Base-by-base conservation (phyloP, 2,329 filamentous ascomycete species). In the Nemania sp. region DNA sequence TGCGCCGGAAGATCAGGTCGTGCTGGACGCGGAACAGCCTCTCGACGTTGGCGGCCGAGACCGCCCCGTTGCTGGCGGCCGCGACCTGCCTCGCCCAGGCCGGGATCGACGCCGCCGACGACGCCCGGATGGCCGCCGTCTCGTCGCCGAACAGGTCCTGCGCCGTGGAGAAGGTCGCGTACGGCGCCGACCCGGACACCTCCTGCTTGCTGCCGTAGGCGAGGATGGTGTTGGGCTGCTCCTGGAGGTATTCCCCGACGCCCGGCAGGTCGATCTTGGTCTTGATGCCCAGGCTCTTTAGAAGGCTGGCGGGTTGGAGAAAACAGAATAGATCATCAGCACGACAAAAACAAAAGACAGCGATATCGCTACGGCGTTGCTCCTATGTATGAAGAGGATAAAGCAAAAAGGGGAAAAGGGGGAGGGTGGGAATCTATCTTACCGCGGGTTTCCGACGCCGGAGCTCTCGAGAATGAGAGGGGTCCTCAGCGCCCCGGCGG, bases 391-490 rank as follows among this genome's bases (percentile, higher is more conserved):
- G n/a, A n/a, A n/a, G n/a, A n/a, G n/a, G n/a, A n/a, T n/a, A n/a
- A n/a, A n/a, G n/a, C n/a, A n/a, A n/a, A n/a, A n/a, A n/a, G n/a
- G n/a, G n/a, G n/a, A n/a, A n/a, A n/a, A n/a, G n/a, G n/a, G n/a
- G n/a, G n/a, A n/a, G n/a, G n/a, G n/a, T n/a, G n/a, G n/a, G n/a
- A n/a, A n/a, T 29, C 25, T 7, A 3, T 29, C 25, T 54, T 67
- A 73, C 70, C 35, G 62, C 5, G 71, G 67, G 51, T 77, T 76
- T 0, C 83, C 83, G 13, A 86, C 76, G 0, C 83, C 83, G 0
- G 82, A 86, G 9, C 75, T 74, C 62, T 84, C 78, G 1, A 87
- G 77, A 12, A 86, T 79, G 0, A 79, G 73, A 1, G 83, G 83
- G 9, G 80, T 81, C 59, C 79, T 77, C 54, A 84, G 75, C 2